phyloP scores from a whole-genome alignment of 805 yeast species.

The Candida krabiensis region DNA sequence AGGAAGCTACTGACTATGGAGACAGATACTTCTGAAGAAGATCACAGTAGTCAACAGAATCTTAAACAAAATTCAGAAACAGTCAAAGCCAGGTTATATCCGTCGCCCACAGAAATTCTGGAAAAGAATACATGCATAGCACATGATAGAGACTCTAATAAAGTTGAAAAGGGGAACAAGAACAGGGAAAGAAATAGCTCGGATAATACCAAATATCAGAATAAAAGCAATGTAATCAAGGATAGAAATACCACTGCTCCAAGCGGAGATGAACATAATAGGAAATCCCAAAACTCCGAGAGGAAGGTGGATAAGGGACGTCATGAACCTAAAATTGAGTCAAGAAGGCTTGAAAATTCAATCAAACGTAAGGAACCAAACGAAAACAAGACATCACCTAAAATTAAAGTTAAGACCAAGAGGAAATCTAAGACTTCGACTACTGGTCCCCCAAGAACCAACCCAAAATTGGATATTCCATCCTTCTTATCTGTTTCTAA shows the following conservation, averaged over 20 bases:
- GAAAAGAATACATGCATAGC: no score
- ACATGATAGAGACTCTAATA: no score
- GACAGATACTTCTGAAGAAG: neutral
- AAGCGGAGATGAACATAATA: neutral
- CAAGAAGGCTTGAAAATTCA: neutral
- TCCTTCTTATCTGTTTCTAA: conserved; percentile 77
- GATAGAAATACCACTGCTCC: neutral
- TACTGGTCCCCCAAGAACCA: conserved; percentile 7
- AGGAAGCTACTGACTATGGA: conserved; percentile 2
- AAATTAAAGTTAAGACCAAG: conserved; percentile 4
- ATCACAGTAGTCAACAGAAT: neutral
- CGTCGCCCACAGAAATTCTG: neutral
- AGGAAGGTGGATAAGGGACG: neutral
- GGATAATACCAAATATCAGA: neutral
- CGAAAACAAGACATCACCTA: neutral
- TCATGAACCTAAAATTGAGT: neutral
- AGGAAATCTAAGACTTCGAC: conserved; percentile 8
- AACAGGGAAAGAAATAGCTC: neutral
- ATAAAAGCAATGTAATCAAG: neutral
- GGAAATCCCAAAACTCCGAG: neutral
- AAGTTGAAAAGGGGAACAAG: no score
- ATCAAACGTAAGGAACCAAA: neutral
- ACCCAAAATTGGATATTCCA: conserved; percentile 52
- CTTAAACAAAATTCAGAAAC: no score
- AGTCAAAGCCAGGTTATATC: neutral